Percentiles rank a stretch among this genome's conserved stretches.
These are phyloP conservation scores for Conticribra weissflogii DNA, from an alignment of 108 stramenopile genomes.

Conservation along the genomic window DNA sequence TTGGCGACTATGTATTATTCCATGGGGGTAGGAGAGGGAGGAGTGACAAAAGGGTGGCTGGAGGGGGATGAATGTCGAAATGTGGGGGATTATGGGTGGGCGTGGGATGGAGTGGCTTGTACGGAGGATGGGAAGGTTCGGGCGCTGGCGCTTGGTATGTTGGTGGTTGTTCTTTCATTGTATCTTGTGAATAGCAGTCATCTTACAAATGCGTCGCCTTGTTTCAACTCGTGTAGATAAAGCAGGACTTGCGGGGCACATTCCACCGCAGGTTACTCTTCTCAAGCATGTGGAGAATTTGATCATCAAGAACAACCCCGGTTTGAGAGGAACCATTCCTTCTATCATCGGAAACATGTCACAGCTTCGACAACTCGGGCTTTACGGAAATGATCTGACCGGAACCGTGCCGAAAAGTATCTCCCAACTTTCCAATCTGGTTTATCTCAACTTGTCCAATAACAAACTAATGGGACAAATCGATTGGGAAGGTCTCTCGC, in stretches of 20 bases:
- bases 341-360: constrained; percentile 54
- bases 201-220: not conserved
- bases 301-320: constrained; percentile 68
- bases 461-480: constrained; percentile 35
- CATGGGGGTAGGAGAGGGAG: constrained; percentile 38
- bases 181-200: not conserved
- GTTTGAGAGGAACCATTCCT: constrained; percentile 66
- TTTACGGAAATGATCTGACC: constrained; percentile 62
- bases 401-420: constrained; percentile 59
- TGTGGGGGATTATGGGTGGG: constrained; percentile 34
- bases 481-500: constrained; percentile 35
- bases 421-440: constrained; percentile 26
- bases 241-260: constrained; percentile 36
- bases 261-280: constrained; percentile 50
- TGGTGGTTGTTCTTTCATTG: not conserved
- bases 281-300: constrained; percentile 60
- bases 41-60: constrained; percentile 62
- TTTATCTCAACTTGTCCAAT: constrained; percentile 38
- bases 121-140: constrained; percentile 59
- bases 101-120: constrained; percentile 63
- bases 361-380: constrained; percentile 64
- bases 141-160: constrained; percentile 61
- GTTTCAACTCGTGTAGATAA: constrained; percentile 39
- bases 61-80: constrained; percentile 67
- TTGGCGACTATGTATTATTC: constrained; percentile 70